Evolutionary conservation across 2,329 filamentous ascomycete species (phyloP).

Genomic region (Bipolaris gigantea): DNA sequence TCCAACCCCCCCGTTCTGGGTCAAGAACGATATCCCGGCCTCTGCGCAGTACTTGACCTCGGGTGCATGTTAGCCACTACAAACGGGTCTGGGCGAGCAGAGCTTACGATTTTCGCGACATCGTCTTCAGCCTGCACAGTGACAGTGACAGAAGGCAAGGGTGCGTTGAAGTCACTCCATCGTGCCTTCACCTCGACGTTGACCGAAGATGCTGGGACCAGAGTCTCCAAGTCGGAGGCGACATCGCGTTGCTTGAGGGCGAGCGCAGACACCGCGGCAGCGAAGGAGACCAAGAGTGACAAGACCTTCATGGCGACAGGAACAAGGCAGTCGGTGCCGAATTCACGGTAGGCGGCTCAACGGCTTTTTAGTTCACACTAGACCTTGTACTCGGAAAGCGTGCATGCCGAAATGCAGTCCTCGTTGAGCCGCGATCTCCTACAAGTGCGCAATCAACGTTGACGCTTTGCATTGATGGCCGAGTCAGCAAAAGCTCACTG

Average conservation of each 20-base stretch:
- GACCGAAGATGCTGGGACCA: slow-evolving; percentile 20
- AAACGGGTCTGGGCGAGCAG: background rate
- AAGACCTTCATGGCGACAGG: slow-evolving; percentile 17
- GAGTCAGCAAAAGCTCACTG: background rate
- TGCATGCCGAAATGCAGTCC: background rate
- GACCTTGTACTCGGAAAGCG: background rate
- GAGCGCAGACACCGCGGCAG: slow-evolving; percentile 16
- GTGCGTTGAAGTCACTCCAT: slow-evolving; percentile 29
- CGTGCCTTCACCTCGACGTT: slow-evolving; percentile 19
- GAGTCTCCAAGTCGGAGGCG: slow-evolving; percentile 14
- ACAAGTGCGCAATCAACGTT: background rate
- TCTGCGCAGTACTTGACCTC: slow-evolving; percentile 30
- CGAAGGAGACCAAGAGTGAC: slow-evolving; percentile 14
- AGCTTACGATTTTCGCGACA: slow-evolving; percentile 23
- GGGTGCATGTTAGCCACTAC: background rate
- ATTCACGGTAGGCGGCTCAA: slow-evolving; percentile 2
- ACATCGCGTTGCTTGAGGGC: slow-evolving; percentile 13
- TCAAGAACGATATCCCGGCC: slow-evolving; percentile 26
- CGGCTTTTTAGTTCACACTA: slow-evolving; percentile 5
- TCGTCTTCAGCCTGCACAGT: slow-evolving; percentile 25
- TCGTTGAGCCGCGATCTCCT: background rate
- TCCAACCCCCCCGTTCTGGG: slow-evolving; percentile 34
- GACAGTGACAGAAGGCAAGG: slow-evolving; percentile 25
- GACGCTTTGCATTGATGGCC: background rate
- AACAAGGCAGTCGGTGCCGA: slow-evolving; percentile 5